These are phyloP conservation scores for Colletotrichum godetiae DNA, from an alignment of 2,329 filamentous ascomycete species.

Conservation along the genomic window DNA sequence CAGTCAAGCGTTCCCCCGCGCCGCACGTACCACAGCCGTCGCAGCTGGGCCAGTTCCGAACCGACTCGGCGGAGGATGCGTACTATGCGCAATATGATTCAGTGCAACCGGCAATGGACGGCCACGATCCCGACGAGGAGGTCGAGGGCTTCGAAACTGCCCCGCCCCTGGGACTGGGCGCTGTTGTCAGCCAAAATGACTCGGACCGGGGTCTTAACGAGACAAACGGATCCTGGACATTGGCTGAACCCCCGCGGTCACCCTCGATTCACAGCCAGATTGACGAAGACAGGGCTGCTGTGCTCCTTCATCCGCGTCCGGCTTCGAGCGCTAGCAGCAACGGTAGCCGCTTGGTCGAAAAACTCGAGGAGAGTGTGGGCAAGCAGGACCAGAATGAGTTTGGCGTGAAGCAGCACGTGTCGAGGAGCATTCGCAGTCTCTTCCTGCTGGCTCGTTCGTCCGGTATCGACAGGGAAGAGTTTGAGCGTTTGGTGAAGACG, in stretches of 20 bases:
- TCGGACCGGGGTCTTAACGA: constrained; percentile 46
- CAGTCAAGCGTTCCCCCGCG: constrained; percentile 70
- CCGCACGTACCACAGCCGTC: constrained; percentile 51
- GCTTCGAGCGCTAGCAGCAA: constrained; percentile 68
- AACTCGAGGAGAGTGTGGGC: constrained; percentile 66
- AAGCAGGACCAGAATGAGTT: constrained; percentile 74
- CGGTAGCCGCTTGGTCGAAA: constrained; percentile 69
- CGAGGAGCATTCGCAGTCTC: constrained; percentile 80
- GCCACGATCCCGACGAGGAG: constrained; percentile 82
- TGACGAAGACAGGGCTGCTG: constrained; percentile 50
- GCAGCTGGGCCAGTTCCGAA: constrained; percentile 38
- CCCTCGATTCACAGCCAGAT: constrained; percentile 42
- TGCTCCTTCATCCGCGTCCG: constrained; percentile 67
- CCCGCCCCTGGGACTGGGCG: constrained; percentile 47
- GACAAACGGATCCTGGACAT: constrained; percentile 55
- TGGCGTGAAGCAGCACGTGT: constrained; percentile 83
- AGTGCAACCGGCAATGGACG: constrained; percentile 84
- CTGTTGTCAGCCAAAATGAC: constrained; percentile 37
- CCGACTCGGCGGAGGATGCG: constrained; percentile 68
- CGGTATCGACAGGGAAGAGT: constrained; percentile 81
- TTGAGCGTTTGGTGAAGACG: constrained; percentile 76
- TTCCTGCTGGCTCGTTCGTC: constrained; percentile 76
- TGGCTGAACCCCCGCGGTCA: constrained; percentile 56
- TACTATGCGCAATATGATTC: constrained; percentile 83
- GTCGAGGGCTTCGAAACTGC: constrained; percentile 46